Percentiles rank a stretch among this genome's conserved stretches.
Evolutionary conservation across 1,139 yeast species (phyloP).

Genomic region (Hyphopichia wangnamkhiaoensis): DNA sequence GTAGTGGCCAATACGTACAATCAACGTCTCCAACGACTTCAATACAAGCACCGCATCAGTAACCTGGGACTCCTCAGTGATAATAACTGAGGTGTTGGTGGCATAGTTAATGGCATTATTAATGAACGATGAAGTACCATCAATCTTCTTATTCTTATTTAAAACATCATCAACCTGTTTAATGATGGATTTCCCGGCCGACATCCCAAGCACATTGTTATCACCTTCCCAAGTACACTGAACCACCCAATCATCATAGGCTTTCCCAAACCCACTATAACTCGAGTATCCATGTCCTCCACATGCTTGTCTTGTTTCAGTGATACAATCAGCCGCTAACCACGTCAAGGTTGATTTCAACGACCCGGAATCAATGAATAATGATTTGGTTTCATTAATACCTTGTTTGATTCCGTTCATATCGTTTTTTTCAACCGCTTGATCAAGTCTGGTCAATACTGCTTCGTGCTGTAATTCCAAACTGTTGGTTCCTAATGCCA

Average conservation of each 20-base stretch:
- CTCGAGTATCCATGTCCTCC: conserved; percentile 38
- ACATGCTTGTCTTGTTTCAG: conserved; percentile 33
- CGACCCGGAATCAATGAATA: conserved; percentile 32
- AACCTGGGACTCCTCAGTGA: conserved; percentile 11
- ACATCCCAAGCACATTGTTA: conserved; percentile 33
- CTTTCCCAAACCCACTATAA: conserved; percentile 33
- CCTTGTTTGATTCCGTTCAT: conserved; percentile 20
- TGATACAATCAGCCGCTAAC: conserved; percentile 34
- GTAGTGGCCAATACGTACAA: conserved; percentile 16
- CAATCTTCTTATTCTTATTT: conserved; percentile 22
- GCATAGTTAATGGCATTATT: conserved; percentile 21
- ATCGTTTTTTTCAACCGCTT: conserved; percentile 24
- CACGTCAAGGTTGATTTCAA: conserved; percentile 33
- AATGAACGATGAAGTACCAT: conserved; percentile 27
- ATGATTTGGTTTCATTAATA: conserved; percentile 27
- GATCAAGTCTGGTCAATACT: conserved; percentile 21
- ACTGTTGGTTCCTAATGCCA: conserved; percentile 29
- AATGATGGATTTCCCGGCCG: conserved; percentile 31
- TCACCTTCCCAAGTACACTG: conserved; percentile 42
- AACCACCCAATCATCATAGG: conserved; percentile 36
- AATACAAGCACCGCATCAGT: conserved; percentile 15
- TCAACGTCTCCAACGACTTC: conserved; percentile 21
- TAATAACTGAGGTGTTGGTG: conserved; percentile 12
- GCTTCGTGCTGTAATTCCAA: conserved; percentile 21
- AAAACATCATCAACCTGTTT: conserved; percentile 24